phyloP scores from a whole-genome alignment of 805 yeast species.

The Barnettozyma sucrosica region DNA sequence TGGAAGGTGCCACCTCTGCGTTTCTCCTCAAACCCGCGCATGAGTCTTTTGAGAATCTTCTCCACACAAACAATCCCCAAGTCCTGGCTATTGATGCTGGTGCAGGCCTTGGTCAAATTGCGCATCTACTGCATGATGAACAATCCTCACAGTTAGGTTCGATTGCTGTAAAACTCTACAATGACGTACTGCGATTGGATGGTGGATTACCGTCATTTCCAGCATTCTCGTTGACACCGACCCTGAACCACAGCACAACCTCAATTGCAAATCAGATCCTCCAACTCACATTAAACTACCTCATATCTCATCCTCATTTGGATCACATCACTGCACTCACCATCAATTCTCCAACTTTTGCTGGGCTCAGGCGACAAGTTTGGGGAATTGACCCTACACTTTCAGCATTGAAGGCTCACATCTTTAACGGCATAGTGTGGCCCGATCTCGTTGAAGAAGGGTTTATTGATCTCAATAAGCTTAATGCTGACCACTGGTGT shows the following conservation, averaged over 20 bases:
- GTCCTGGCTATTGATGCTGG: slow-evolving; percentile 77
- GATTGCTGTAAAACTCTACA: background rate
- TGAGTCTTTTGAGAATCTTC: slow-evolving; percentile 35
- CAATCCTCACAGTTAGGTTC: background rate
- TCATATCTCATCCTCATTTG: slow-evolving; percentile 77
- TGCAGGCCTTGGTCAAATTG: slow-evolving; percentile 53
- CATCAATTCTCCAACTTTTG: slow-evolving; percentile 61
- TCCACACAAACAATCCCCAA: slow-evolving; percentile 24
- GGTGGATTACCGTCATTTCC: background rate
- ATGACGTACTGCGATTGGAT: slow-evolving; percentile 3
- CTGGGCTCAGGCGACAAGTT: slow-evolving; percentile 33
- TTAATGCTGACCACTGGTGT: slow-evolving; percentile 3
- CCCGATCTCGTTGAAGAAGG: slow-evolving; percentile 46
- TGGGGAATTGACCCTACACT: slow-evolving; percentile 52
- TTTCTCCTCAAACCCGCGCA: slow-evolving; percentile 54
- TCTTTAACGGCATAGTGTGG: slow-evolving; percentile 79
- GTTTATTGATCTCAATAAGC: slow-evolving; percentile 23
- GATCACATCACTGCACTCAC: slow-evolving; percentile 73
- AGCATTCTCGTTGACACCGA: background rate
- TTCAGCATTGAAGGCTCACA: slow-evolving; percentile 42
- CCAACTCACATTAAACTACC: slow-evolving; percentile 35
- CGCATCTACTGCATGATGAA: slow-evolving; percentile 31
- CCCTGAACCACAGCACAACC: slow-evolving; percentile 22
- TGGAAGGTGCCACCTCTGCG: slow-evolving; percentile 61
- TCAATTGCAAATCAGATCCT: slow-evolving; percentile 30